Evolutionary conservation across 2,329 filamentous ascomycete genomes (phyloP), one percentile per base, ranked within the genome.

Genomic region (Phaeophleospora eucalypticola): DNA sequence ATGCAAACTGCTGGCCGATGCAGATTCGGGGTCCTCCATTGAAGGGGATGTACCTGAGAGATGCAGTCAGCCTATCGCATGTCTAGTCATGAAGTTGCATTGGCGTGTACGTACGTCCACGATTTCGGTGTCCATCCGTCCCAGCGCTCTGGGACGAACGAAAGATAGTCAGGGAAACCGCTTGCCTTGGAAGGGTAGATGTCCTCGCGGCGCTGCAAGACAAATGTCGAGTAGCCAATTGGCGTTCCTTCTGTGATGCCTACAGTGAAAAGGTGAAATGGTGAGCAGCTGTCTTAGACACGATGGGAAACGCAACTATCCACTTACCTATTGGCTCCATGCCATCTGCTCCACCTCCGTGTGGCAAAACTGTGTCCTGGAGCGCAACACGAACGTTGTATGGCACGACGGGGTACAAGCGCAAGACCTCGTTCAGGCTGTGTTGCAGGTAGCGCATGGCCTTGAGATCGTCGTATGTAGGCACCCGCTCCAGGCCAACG

Each of bases 391-490:
- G 71, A 17, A 75, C 66, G 54, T 77, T 76, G 65, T 70, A 75
- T 1, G 74, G 74, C 2, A 76, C 72, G 3, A 72, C 67, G 2
- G 74, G 73, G 51, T 75, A 76, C 15, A 76, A 60, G 8, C 74
- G 69, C 4, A 77, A 61, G n/a, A 58, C 65, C 54, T 71, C 69
- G 54, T 70, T 70, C 41, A 71, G 51, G n/a, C 59, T 65, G 52
- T 70, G 65, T 39, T 68, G 58, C 14, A 93, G 79, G 65, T 91
- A 95, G 59, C 86, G 84, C 89, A 95, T 95, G 55, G 77, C 77
- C 73, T 95, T 95, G 49, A 95, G 76, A 62, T 95, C 80, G 10
- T 81, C 77, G 65, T 94, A 95, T 0, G 84, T 89, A 8, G 73
- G 74, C 3, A 74, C 69, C 4, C 75, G 68, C 12, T 80, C 71